Conservation (phyloP, 139 green algal genomes). For the Pycnococcus provasolii region DNA sequence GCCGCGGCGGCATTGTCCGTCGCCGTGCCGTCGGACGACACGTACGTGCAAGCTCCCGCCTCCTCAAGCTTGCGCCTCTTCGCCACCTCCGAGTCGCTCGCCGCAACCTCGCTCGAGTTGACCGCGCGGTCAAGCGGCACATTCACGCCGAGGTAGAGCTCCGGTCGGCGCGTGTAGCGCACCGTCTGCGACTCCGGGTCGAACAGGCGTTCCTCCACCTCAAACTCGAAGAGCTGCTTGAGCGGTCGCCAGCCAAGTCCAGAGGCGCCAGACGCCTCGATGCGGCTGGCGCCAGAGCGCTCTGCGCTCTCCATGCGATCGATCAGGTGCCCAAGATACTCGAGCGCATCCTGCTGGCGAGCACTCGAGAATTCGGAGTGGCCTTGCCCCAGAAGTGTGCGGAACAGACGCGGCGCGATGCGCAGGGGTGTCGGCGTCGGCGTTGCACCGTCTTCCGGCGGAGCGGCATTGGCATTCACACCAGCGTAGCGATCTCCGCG, state of each 20-base stretch:
- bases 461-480: no score
- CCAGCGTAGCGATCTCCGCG: no score
- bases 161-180: slow-evolving; percentile 40
- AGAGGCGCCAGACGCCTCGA: background rate
- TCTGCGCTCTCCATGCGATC: background rate
- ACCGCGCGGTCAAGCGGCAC: slow-evolving; percentile 77
- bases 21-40: background rate
- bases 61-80: slow-evolving; percentile 16
- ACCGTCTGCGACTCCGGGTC: slow-evolving; percentile 33
- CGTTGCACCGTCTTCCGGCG: no score
- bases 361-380: slow-evolving; percentile 44
- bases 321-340: slow-evolving; percentile 88
- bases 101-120: slow-evolving; percentile 42
- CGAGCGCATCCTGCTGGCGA: slow-evolving; percentile 67
- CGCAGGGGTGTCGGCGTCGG: background rate
- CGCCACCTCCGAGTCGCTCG: background rate
- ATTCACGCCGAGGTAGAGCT: slow-evolving; percentile 53
- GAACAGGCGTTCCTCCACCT: slow-evolving; percentile 40
- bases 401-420: slow-evolving; percentile 70
- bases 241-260: background rate
- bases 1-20: background rate
- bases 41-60: slow-evolving; percentile 49
- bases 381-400: slow-evolving; percentile 61
- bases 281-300: background rate
- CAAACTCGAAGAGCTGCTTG: slow-evolving; percentile 45